phyloP scores from a whole-genome alignment of 1,139 yeast genomes.

The Suhomyces kunorum region DNA sequence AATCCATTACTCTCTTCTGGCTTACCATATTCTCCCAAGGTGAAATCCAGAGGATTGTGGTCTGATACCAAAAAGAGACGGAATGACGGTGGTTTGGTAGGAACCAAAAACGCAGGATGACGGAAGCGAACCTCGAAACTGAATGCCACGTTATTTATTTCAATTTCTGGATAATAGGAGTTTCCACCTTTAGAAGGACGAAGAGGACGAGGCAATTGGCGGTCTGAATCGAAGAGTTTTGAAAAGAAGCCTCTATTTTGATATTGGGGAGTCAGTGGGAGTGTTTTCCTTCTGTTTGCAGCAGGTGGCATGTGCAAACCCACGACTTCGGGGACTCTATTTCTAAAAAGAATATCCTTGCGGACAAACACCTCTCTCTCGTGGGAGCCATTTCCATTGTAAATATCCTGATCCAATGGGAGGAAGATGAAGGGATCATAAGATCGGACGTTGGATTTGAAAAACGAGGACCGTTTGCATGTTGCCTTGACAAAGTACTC shows the following conservation, averaged over 20 bases:
- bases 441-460: constrained; percentile 51
- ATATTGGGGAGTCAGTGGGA: constrained; percentile 24
- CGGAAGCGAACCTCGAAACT: constrained; percentile 50
- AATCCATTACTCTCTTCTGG: constrained; percentile 49
- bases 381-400: constrained; percentile 26
- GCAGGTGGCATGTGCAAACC: constrained; percentile 34
- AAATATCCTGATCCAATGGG: constrained; percentile 49
- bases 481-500: constrained; percentile 61
- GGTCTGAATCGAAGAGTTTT: constrained; percentile 15
- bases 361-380: constrained; percentile 44
- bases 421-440: constrained; percentile 53
- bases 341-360: constrained; percentile 39
- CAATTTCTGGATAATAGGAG: constrained; percentile 27
- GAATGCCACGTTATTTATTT: constrained; percentile 44
- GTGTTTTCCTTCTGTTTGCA: constrained; percentile 16
- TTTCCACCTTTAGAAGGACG: constrained; percentile 12
- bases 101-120: constrained; percentile 47
- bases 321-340: constrained; percentile 47
- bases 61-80: constrained; percentile 40
- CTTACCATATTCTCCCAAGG: constrained; percentile 37
- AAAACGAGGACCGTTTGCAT: constrained; percentile 54
- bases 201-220: constrained; percentile 12
- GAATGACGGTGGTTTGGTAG: constrained; percentile 44
- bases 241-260: constrained; percentile 19
- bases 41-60: constrained; percentile 36